Evolutionary conservation across 163 green algal genomes (phyloP), one percentile per base, ranked within the genome.

Genomic region (Chloroidium sp.): DNA sequence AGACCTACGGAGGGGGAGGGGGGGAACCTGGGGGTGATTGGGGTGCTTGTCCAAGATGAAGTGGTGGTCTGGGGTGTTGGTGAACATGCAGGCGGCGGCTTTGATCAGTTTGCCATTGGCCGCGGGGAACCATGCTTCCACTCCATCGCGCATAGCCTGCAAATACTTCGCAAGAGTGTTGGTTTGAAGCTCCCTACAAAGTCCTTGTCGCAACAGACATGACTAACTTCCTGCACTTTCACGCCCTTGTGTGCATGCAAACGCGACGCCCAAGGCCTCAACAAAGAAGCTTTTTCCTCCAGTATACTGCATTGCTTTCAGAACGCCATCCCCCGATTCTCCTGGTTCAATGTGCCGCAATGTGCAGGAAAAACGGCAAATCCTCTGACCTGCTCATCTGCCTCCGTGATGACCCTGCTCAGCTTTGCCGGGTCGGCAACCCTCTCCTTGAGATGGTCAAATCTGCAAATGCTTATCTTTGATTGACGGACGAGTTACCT

Each of bases 11-110:
- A 36, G 36, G 36, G 36, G 36, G 36, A 36, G 36, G 36, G 64
- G 64, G 64, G 62, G 0, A 75, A 86, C 87, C 86, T 90, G 83
- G 0, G 64, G 69, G 36, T 86, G 78, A 4, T 68, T 12, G 0
- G 87, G 88, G 74, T 91, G 88, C 1, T 62, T 3, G 78, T 92
- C 89, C 0, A 92, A 67, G 13, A 92, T 82, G 76, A 92, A 92
- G 62, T 90, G 76, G 0, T 60, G 13, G 74, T 91, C 87, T 4
- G 84, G 62, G 60, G 89, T 91, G 84, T 90, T 91, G 12, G 87
- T 91, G 81, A 92, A 92, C 77, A 88, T 84, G 82, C 89, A 92
- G 10, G 75, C 81, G 10, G 75, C 76, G 36, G 85, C 81, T 2
- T 84, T 81, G 1, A 57, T 72, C 79, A 91, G 83, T 1, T 75